phyloP scores from a whole-genome alignment of 257 asterid species.

The Salvia miltiorrhiza region DNA sequence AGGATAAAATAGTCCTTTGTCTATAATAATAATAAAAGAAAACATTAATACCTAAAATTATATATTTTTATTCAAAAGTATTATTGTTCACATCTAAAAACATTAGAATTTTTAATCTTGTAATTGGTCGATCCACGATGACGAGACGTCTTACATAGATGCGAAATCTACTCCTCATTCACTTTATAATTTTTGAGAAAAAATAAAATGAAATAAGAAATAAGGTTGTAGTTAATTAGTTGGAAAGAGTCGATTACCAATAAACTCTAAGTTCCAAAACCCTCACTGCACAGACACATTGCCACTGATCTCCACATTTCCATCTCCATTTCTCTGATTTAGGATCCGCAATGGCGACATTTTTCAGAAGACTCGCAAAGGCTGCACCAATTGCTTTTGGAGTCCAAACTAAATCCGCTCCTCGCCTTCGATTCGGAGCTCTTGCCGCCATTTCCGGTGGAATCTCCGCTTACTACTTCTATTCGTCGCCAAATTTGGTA shows the following conservation, averaged over 20 bases:
- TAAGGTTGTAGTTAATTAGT: not conserved
- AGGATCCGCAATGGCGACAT: conserved; percentile 36
- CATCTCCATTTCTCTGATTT: not conserved
- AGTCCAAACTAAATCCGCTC: conserved; percentile 39
- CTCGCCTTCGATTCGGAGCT: conserved; percentile 65
- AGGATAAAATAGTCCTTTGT: too few relatives aligned
- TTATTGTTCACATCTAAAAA: too few relatives aligned
- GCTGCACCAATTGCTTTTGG: conserved; percentile 53
- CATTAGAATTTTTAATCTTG: too few relatives aligned
- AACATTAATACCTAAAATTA: too few relatives aligned
- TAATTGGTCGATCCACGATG: too few relatives aligned
- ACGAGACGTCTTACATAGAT: too few relatives aligned
- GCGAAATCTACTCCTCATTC: too few relatives aligned
- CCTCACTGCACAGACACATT: conserved; percentile 10
- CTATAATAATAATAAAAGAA: too few relatives aligned
- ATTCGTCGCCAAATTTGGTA: conserved; percentile 62
- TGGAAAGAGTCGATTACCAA: not conserved
- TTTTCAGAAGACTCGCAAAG: conserved; percentile 50
- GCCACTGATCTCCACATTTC: not conserved
- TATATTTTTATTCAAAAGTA: too few relatives aligned
- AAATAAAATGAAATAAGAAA: not conserved
- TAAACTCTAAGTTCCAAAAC: conserved; percentile 20
- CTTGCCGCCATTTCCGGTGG: conserved; percentile 77
- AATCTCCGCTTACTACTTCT: conserved; percentile 55
- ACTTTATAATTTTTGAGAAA: not conserved